These are phyloP conservation scores for Fusarium sp. DNA, from an alignment of 2,329 filamentous ascomycete species.

Conservation along the genomic window DNA sequence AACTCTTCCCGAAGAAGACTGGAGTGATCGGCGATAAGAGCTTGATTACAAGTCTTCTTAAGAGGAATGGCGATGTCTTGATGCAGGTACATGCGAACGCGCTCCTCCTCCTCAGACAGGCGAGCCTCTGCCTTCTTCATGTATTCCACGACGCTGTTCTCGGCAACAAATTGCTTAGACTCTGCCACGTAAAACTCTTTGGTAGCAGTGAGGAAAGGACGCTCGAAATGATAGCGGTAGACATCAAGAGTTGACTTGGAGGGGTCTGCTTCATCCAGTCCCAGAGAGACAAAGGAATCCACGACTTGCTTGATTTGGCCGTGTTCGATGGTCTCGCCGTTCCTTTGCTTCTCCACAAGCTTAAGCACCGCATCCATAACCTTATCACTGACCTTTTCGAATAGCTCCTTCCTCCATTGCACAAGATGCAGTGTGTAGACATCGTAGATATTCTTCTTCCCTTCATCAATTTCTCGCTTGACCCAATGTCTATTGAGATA, in stretches of 20 bases:
- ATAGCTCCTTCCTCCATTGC: constrained; percentile 93
- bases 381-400: constrained; percentile 81
- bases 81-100: constrained; percentile 91
- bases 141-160: constrained; percentile 98
- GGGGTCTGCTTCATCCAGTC: constrained; percentile 90
- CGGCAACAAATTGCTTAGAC: constrained; percentile 91
- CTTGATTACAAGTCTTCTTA: constrained; percentile 88
- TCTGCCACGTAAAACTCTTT: constrained; percentile 88
- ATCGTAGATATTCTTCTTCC: constrained; percentile 97
- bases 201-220: constrained; percentile 88
- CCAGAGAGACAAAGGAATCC: constrained; percentile 94
- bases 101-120: constrained; percentile 91
- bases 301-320: constrained; percentile 97
- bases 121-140: constrained; percentile 99
- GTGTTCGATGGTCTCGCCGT: constrained; percentile 97
- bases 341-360: constrained; percentile 95
- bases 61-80: constrained; percentile 86
- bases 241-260: constrained; percentile 96
- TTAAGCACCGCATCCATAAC: constrained; percentile 97
- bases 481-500: constrained; percentile 99
- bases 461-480: constrained; percentile 97
- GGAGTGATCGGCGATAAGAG: constrained; percentile 90
- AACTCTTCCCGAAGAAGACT: constrained; percentile 92
- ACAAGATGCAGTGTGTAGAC: constrained; percentile 97
- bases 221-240: constrained; percentile 92